These are phyloP conservation scores for Achaetomiella virescens DNA, from an alignment of 495 filamentous ascomycete species.

Conservation along the genomic window DNA sequence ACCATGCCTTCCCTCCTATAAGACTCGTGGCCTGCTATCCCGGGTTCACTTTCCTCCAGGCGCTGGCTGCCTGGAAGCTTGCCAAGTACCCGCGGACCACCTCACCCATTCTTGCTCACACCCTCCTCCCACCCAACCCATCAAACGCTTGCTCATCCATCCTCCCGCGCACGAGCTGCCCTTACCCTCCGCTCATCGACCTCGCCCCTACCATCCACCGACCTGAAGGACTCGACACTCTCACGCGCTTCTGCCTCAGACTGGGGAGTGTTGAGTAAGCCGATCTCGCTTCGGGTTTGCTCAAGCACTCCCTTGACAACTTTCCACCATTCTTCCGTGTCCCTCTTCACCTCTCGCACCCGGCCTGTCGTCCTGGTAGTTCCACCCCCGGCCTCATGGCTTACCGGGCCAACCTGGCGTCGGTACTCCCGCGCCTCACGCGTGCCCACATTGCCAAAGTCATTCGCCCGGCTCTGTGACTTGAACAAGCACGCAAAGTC, in stretches of 20 bases:
- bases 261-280: not conserved
- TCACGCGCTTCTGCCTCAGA: not conserved
- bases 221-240: not conserved
- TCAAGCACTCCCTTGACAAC: not conserved
- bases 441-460: slow-evolving; percentile 58
- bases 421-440: slow-evolving; percentile 7
- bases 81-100: slow-evolving; percentile 11
- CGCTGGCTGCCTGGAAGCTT: slow-evolving; percentile 10
- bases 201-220: not conserved
- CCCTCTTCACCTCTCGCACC: too few species aligned
- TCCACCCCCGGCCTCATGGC: slow-evolving; percentile 15
- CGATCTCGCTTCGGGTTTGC: not conserved
- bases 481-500: slow-evolving; percentile 95
- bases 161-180: not conserved
- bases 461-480: slow-evolving; percentile 84
- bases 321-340: not conserved
- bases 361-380: not conserved
- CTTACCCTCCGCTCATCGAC: not conserved
- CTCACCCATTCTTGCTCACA: not conserved
- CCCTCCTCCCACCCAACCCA: not conserved
- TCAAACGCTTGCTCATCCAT: not conserved
- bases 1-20: slow-evolving; percentile 5
- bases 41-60: slow-evolving; percentile 7
- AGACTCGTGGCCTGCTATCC: slow-evolving; percentile 4
- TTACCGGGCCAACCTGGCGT: slow-evolving; percentile 9